Percentiles rank a stretch among this genome's conserved stretches.
Evolutionary conservation across 2,329 filamentous ascomycete genomes (phyloP).

Genomic region (Trichophyton mentagrophytes): DNA sequence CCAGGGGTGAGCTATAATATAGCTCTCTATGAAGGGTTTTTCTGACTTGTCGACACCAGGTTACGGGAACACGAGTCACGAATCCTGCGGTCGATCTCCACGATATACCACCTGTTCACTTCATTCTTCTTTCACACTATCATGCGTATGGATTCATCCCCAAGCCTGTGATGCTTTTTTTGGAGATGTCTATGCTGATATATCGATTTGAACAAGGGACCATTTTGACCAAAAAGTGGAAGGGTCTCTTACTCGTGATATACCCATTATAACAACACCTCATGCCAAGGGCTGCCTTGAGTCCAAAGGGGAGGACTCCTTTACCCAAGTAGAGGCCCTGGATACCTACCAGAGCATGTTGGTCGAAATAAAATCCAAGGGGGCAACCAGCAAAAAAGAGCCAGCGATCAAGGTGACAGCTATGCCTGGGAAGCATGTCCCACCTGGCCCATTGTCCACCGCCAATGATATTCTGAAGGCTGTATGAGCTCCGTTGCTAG

Average conservation of each 20-base stretch:
- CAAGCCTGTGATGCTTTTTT: background rate
- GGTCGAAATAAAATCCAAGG: constrained; percentile 26
- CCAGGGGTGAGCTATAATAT: constrained; percentile 38
- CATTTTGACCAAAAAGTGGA: constrained; percentile 46
- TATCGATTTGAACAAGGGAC: constrained; percentile 23
- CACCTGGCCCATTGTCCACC: constrained; percentile 30
- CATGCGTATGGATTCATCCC: constrained; percentile 34
- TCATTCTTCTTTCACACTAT: constrained; percentile 51
- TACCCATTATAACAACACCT: constrained; percentile 52
- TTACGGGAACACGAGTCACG: constrained; percentile 39
- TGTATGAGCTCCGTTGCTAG: constrained; percentile 18
- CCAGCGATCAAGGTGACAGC: constrained; percentile 46
- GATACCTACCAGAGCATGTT: constrained; percentile 44
- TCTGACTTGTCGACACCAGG: background rate
- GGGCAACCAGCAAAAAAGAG: constrained; percentile 12
- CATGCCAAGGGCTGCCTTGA: constrained; percentile 46
- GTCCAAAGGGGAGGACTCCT: constrained; percentile 32
- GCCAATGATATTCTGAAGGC: constrained; percentile 38
- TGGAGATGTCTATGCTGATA: background rate
- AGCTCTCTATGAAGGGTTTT: background rate
- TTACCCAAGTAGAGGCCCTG: constrained; percentile 43
- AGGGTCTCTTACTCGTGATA: constrained; percentile 36
- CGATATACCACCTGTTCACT: constrained; percentile 47
- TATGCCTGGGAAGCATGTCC: constrained; percentile 54
- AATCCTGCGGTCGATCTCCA: constrained; percentile 50